A percentile compares a stretch with the other conserved stretches of the same genome.
Evolutionary conservation across 169 alveolate species (phyloP).

Genomic region (Fabrea salina): DNA sequence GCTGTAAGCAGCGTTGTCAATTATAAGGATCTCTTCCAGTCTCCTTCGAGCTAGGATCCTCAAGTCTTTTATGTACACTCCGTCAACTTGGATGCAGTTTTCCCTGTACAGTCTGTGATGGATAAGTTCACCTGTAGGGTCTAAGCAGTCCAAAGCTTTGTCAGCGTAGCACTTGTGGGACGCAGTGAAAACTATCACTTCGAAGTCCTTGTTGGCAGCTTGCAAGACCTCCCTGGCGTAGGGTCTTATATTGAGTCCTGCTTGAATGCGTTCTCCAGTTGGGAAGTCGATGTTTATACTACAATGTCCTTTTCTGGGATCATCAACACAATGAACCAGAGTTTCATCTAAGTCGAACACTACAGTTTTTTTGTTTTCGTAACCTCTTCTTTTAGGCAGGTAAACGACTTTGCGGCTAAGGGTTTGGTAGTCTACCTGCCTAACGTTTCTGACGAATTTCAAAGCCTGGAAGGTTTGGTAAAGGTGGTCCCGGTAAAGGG

Average conservation of each 20-base stretch:
- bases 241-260: constrained; percentile 81
- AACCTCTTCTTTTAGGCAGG: constrained; percentile 1
- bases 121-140: constrained; percentile 67
- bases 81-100: constrained; percentile 60
- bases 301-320: neutral
- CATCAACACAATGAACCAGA: constrained; percentile 42
- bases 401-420: neutral
- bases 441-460: constrained; percentile 1
- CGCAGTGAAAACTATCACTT: constrained; percentile 82
- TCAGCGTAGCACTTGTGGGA: constrained; percentile 77
- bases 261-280: constrained; percentile 37
- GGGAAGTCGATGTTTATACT: constrained; percentile 12
- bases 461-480: constrained; percentile 31
- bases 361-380: constrained; percentile 29
- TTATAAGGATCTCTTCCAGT: constrained; percentile 55
- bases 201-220: constrained; percentile 60
- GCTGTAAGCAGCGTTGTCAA: constrained; percentile 62
- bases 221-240: constrained; percentile 62
- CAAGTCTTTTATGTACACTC: constrained; percentile 67
- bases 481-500: neutral
- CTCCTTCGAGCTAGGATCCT: constrained; percentile 52
- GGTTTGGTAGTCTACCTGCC: neutral
- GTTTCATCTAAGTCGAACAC: constrained; percentile 50
- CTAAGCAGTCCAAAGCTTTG: constrained; percentile 72
- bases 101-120: constrained; percentile 74